phyloP scores from a whole-genome alignment of 805 yeast genomes.

The Candida suzukii region DNA sequence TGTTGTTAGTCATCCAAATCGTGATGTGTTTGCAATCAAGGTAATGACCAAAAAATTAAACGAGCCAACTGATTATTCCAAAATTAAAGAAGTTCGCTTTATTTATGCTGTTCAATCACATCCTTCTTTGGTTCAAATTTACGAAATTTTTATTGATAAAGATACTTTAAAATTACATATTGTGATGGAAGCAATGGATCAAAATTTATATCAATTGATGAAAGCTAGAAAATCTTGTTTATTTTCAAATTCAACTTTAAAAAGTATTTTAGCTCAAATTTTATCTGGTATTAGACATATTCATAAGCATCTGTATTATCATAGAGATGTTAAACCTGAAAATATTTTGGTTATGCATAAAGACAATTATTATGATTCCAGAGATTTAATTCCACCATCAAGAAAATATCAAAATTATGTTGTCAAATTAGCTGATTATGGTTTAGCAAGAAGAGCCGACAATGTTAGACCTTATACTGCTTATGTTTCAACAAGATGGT shows the following conservation, averaged over 20 bases:
- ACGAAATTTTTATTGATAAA: slow-evolving; percentile 74
- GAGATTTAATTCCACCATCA: slow-evolving; percentile 31
- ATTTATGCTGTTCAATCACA: slow-evolving; percentile 65
- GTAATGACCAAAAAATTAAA: slow-evolving; percentile 56
- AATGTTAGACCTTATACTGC: slow-evolving; percentile 57
- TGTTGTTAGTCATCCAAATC: slow-evolving; percentile 7
- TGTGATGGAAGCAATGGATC: slow-evolving; percentile 85
- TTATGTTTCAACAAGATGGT: slow-evolving; percentile 83
- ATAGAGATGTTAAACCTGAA: slow-evolving; percentile 92
- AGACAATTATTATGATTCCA: slow-evolving; percentile 42
- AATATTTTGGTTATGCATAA: slow-evolving; percentile 70
- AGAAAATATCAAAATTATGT: slow-evolving; percentile 41
- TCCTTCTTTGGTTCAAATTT: slow-evolving; percentile 62
- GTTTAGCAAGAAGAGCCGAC: slow-evolving; percentile 57
- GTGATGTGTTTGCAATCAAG: slow-evolving; percentile 66
- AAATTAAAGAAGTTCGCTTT: slow-evolving; percentile 62
- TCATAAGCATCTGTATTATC: slow-evolving; percentile 62
- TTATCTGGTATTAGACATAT: slow-evolving; percentile 77
- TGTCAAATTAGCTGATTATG: slow-evolving; percentile 75
- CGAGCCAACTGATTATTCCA: slow-evolving; percentile 46
- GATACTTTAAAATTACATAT: slow-evolving; percentile 57
- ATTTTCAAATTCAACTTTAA: slow-evolving; percentile 53
- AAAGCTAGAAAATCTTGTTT: slow-evolving; percentile 45
- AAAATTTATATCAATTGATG: slow-evolving; percentile 73
- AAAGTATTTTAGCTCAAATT: slow-evolving; percentile 64